A percentile compares a stretch with the other conserved stretches of the same genome.
These are phyloP conservation scores for Colletotrichum melonis DNA, from an alignment of 2,329 filamentous ascomycete species.

Conservation along the genomic window DNA sequence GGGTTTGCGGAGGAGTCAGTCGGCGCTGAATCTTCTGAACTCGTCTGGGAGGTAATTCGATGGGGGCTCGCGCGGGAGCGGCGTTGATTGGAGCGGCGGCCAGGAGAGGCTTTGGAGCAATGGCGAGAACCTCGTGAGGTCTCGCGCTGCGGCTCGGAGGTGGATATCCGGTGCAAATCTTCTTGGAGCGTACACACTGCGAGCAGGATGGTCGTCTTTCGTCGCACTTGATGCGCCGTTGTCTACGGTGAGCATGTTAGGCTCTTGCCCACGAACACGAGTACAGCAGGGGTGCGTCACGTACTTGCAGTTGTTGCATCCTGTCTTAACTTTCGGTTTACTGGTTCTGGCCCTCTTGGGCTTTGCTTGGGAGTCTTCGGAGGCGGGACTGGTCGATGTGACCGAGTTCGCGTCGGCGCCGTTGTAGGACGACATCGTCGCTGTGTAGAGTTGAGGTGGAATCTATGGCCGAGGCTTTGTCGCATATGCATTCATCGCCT, in stretches of 20 bases:
- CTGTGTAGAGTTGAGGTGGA: neutral
- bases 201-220: conserved; percentile 70
- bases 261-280: conserved; percentile 20
- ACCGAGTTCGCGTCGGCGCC: conserved; percentile 17
- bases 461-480: conserved; percentile 18
- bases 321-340: conserved; percentile 73
- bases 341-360: conserved; percentile 62
- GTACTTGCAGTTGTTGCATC: conserved; percentile 76
- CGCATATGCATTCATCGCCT: conserved; percentile 25
- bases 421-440: conserved; percentile 20
- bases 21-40: conserved; percentile 24
- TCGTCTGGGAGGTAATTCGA: conserved; percentile 35
- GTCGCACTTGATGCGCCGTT: conserved; percentile 74
- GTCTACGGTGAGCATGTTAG: conserved; percentile 52
- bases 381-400: conserved; percentile 22
- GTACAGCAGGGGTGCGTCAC: conserved; percentile 42
- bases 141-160: conserved; percentile 61
- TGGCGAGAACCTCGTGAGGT: conserved; percentile 58
- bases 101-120: conserved; percentile 58
- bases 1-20: conserved; percentile 48
- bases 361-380: conserved; percentile 40
- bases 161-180: conserved; percentile 71
- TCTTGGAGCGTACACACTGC: conserved; percentile 70
- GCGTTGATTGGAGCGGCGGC: conserved; percentile 36
- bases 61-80: conserved; percentile 37